A percentile compares a stretch with the other conserved stretches of the same genome.
Conservation (phyloP, 257 asterid species). For the Solanum raphanifolium region DNA sequence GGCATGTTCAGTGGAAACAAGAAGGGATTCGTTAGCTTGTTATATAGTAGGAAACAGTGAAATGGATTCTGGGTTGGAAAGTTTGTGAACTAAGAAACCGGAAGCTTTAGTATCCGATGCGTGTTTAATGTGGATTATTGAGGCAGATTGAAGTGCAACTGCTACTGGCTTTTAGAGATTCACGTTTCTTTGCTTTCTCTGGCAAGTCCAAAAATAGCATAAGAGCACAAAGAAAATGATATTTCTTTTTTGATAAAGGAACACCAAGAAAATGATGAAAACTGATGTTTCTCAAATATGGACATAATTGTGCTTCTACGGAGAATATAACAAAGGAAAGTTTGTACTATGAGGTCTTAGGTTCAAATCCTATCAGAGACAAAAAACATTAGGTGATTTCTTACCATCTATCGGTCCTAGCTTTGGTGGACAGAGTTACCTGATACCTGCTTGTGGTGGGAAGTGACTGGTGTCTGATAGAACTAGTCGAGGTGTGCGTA, state of each 20-base stretch:
- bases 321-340: not conserved
- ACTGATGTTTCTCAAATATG: not conserved
- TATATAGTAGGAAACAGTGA: not conserved
- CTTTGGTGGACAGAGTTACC: not conserved
- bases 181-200: not conserved
- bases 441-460: not conserved
- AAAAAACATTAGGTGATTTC: not conserved
- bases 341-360: not conserved
- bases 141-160: not conserved
- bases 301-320: not conserved
- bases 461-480: not conserved
- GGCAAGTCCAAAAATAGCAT: not conserved
- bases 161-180: not conserved
- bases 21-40: not conserved
- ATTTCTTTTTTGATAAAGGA: not conserved
- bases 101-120: not conserved
- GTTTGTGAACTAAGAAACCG: not conserved
- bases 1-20: not conserved
- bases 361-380: not conserved
- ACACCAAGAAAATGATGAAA: not conserved
- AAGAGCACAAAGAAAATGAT: not conserved
- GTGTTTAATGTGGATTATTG: not conserved
- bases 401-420: not conserved
- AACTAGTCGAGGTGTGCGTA: not conserved
- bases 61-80: not conserved